These are phyloP conservation scores for Solanum raphanifolium DNA, from an alignment of 257 asterid genomes.

Conservation along the genomic window DNA sequence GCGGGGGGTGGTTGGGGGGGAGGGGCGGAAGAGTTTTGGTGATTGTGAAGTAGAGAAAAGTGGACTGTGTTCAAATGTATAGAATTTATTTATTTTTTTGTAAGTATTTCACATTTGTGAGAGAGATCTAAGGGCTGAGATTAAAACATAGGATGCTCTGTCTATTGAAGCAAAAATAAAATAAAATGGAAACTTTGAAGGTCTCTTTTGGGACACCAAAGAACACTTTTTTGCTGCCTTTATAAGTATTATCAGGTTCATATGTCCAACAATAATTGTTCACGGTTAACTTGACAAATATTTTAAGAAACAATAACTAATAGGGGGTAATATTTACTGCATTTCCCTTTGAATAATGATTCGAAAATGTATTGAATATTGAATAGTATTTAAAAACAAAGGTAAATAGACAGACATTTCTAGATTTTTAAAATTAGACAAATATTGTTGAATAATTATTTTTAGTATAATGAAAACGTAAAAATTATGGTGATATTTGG, in stretches of 20 bases:
- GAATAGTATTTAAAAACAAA: no score
- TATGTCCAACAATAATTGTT: no score
- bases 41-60: not conserved
- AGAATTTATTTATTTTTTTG: not conserved
- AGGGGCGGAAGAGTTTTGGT: not conserved
- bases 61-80: not conserved
- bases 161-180: not conserved
- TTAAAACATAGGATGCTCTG: not conserved
- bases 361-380: no score
- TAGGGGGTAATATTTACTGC: no score
- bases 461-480: no score
- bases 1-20: accelerated
- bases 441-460: no score
- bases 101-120: not conserved
- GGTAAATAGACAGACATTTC: no score
- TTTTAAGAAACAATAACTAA: no score
- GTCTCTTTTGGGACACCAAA: not conserved
- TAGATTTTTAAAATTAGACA: no score
- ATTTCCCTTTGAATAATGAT: no score
- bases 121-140: not conserved
- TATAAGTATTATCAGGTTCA: no score
- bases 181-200: not conserved
- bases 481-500: no score
- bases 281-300: accelerated
- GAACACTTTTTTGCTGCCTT: not conserved